Conservation (phyloP, 768 basidiomycete genomes). For the Leccinum fibrillosum region DNA sequence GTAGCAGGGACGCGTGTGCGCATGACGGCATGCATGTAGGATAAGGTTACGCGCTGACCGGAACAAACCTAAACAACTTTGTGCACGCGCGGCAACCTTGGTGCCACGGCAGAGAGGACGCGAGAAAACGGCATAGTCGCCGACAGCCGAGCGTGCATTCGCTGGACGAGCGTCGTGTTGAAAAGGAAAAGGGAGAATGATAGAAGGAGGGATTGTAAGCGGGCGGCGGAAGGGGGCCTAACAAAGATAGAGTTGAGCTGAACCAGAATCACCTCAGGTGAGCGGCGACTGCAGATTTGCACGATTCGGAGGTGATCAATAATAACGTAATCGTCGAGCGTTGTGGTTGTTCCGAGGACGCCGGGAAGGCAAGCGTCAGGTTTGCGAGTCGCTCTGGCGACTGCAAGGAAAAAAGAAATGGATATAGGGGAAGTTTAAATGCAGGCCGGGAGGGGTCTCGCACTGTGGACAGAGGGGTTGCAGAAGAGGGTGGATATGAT, state of each 20-base stretch:
- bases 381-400: too few relatives aligned
- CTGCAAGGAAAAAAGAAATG: background rate
- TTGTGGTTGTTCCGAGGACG: background rate
- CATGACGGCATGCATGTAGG: conserved; percentile 3
- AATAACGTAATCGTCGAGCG: background rate
- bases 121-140: background rate
- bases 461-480: background rate
- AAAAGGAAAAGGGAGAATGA: background rate
- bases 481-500: background rate
- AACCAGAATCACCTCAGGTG: background rate
- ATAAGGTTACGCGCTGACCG: background rate
- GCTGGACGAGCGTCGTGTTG: background rate
- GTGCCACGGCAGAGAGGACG: background rate
- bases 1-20: background rate
- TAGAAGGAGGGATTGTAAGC: background rate
- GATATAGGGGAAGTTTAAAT: background rate
- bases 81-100: background rate
- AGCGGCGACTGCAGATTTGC: background rate
- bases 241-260: background rate
- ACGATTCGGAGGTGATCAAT: background rate
- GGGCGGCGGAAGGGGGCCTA: background rate
- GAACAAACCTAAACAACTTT: background rate
- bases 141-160: background rate
- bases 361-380: background rate
- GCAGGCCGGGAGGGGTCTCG: background rate